Percentiles rank a stretch among this genome's conserved stretches.
Conservation (phyloP, 2,329 filamentous ascomycete genomes). For the Fulvia fulva region DNA sequence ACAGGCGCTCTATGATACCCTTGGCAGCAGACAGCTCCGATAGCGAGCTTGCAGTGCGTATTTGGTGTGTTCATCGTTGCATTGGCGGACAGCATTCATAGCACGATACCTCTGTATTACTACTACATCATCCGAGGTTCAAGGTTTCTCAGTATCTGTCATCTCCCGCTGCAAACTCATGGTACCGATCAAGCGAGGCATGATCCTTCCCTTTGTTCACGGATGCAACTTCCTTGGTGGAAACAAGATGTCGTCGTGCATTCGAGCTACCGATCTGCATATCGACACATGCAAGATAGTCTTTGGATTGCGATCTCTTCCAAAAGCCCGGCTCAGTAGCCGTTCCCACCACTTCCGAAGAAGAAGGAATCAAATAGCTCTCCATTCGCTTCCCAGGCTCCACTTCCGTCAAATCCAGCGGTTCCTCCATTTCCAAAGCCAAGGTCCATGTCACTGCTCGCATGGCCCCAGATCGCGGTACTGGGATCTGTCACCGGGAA, state of each 20-base stretch:
- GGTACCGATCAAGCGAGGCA: neutral
- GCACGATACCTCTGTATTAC: neutral
- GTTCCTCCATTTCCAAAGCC: conserved; percentile 44
- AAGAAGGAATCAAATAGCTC: conserved; percentile 67
- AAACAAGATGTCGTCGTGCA: neutral
- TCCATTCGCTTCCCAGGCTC: conserved; percentile 51
- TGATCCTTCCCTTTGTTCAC: neutral
- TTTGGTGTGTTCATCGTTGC: neutral
- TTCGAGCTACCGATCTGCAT: neutral
- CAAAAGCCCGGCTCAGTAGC: neutral
- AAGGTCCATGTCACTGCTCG: conserved; percentile 50
- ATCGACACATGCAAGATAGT: neutral
- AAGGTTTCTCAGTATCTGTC: neutral
- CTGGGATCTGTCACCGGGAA: conserved; percentile 45
- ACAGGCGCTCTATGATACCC: conserved; percentile 27
- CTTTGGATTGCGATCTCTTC: neutral
- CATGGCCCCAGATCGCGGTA: conserved; percentile 15
- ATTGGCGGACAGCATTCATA: neutral
- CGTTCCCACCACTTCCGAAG: conserved; percentile 51
- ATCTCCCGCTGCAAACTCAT: too few relatives aligned
- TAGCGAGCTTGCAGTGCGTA: conserved; percentile 4
- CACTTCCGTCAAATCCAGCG: conserved; percentile 29
- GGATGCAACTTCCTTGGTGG: neutral
- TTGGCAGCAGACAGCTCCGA: conserved; percentile 13
- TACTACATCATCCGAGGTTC: neutral